Percentiles rank a stretch among this genome's conserved stretches.
phyloP scores from a whole-genome alignment of 2,329 filamentous ascomycete species.

The Neocucurbitaria cava region DNA sequence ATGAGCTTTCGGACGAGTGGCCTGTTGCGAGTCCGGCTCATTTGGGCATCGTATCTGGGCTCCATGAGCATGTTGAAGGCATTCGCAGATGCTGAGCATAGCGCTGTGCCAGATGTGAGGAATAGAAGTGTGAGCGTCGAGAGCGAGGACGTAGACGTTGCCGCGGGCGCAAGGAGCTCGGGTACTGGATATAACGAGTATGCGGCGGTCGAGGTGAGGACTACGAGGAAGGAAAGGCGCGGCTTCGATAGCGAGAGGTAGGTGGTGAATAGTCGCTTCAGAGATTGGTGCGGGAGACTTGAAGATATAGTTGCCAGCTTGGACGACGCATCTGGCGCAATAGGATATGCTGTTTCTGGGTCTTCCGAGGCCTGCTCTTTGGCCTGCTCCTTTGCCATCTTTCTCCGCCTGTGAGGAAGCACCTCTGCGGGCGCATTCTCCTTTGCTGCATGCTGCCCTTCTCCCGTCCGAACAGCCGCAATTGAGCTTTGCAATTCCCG shows the following conservation, averaged over 20 bases:
- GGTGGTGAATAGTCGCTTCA: constrained; percentile 74
- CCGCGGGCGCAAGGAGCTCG: constrained; percentile 75
- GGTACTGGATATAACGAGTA: constrained; percentile 95
- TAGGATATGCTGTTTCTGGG: constrained; percentile 40
- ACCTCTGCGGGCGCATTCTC: constrained; percentile 26
- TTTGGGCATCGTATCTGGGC: constrained; percentile 84
- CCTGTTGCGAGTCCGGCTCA: constrained; percentile 90
- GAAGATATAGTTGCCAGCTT: constrained; percentile 65
- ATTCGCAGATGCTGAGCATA: constrained; percentile 91
- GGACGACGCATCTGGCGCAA: constrained; percentile 66
- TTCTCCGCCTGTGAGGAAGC: constrained; percentile 45
- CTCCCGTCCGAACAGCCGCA: constrained; percentile 15
- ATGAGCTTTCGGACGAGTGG: constrained; percentile 86
- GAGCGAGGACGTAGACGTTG: constrained; percentile 76
- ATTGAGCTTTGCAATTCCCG: constrained; percentile 43
- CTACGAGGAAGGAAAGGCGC: constrained; percentile 87
- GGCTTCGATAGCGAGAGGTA: constrained; percentile 95
- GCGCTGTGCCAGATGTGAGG: constrained; percentile 85
- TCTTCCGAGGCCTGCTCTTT: constrained; percentile 31
- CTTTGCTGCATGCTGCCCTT: constrained; percentile 12
- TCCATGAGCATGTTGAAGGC: constrained; percentile 98
- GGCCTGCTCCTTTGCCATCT: constrained; percentile 36
- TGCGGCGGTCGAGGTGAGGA: constrained; percentile 86
- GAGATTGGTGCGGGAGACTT: constrained; percentile 61
- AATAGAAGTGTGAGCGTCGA: constrained; percentile 92